phyloP scores from a whole-genome alignment of 345 rosid genomes.

The Acer yangbiense region DNA sequence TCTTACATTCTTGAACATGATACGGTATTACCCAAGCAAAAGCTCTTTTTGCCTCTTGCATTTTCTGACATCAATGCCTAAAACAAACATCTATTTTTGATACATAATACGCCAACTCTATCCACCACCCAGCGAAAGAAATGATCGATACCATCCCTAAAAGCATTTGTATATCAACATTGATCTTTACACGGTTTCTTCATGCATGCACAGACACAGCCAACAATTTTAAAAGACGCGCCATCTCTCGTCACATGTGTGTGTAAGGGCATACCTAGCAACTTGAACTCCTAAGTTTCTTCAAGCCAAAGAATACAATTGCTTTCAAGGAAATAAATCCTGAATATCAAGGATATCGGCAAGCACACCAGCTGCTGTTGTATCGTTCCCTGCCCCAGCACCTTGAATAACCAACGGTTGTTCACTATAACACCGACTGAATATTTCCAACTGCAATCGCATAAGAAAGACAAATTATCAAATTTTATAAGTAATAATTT shows the following conservation, averaged over 20 bases:
- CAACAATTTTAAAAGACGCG: neutral
- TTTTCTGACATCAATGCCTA: too few species aligned
- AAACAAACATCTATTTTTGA: neutral
- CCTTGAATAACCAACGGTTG: constrained; percentile 95
- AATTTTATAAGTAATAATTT: constrained; percentile 4
- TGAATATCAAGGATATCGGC: constrained; percentile 89
- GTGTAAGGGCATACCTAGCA: neutral
- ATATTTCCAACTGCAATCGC: constrained; percentile 76
- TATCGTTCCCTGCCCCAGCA: constrained; percentile 96
- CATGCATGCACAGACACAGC: neutral
- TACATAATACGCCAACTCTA: neutral
- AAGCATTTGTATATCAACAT: neutral
- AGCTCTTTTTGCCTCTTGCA: too few species aligned
- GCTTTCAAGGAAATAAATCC: constrained; percentile 62
- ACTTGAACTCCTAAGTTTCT: neutral
- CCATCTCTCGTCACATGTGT: neutral
- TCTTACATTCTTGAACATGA: too few species aligned
- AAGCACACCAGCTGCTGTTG: constrained; percentile 93
- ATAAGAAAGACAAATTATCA: constrained; percentile 5
- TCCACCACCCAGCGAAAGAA: neutral
- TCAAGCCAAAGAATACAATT: neutral
- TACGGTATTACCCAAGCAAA: too few species aligned
- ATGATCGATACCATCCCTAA: neutral
- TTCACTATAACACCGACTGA: constrained; percentile 72
- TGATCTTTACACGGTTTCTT: neutral